Base-by-base conservation (phyloP, 2,329 filamentous ascomycete species). In the Colletotrichum filicis region DNA sequence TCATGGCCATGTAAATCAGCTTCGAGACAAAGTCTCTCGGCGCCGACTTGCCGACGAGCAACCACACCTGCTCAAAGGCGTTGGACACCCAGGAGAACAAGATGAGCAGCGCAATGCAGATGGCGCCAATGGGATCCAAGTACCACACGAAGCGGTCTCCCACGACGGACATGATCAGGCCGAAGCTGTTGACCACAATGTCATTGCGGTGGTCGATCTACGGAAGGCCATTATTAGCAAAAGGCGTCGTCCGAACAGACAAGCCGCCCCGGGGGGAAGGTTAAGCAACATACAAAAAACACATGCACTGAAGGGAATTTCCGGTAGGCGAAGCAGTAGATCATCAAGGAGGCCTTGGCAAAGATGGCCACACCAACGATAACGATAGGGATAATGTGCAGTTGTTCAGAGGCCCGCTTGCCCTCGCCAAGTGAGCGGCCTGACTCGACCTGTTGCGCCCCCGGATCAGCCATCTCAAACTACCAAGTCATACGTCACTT, bases 11-110 rank as follows among this genome's bases (percentile, higher is more conserved):
- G 78, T 90, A 90, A 68, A 89, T 87, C 75, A 89, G 82, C 81
- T 89, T 89, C 68, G 87, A 86, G 74, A 89, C 83, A 76, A 88
- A 89, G 67, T 88, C 87, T 24, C 85, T 85, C 2, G 89, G 88
- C n/a, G 90, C 90, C 2, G 88, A 85, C 75, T 90, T 91, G 66
- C 90, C 90, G 1, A 91, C 90, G 5, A 92, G 84, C 77, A 91
- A 84, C 84, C 88, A 89, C 16, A 92, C 88, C 74, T 92, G 89
- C 75, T 91, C 90, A 68, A 88, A 89, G 4, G 89, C 89, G 60
- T 91, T 91, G 65, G 86, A 80, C 12, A 87, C 85, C 90, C 90
- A 92, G 24, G 90, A 91, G 77, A 88, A 87, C 72, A 91, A 85
- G 75, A 92, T 91, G 75, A 91, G 84, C 37, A 91, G 80, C 6